Evolutionary conservation across 345 rosid genomes (phyloP), one percentile per base, ranked within the genome.

Genomic region (Lepidium africanum): DNA sequence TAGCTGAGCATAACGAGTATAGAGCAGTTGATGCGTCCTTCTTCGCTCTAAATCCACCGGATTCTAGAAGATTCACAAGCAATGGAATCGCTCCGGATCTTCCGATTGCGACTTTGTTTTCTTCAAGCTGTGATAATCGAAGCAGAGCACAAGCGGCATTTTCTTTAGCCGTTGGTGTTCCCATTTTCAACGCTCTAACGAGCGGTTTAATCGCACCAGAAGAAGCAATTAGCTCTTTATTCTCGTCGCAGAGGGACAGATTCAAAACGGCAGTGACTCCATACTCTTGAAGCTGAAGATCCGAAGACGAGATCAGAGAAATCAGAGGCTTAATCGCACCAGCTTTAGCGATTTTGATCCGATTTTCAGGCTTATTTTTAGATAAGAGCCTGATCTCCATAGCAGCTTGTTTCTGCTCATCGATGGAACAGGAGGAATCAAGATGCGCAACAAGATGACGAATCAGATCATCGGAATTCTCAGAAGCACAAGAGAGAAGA

Each of bases 71-170:
- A 56, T 32, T 77, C 69, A 91, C 96, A 85, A 72, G 3, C 2
- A 62, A 80, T 6, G 88, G 91, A 72, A 94, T 91, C 35, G 99
- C 96, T 64, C 97, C 96, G 0, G 99, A 87, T 76, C 99, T 83
- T 39, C 99, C 99, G 74, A 94, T 89, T 13, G 86, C 83, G 48
- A 78, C 59, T 64, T 94, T 94, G 85, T 84, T 88, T 33, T 85
- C 91, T 30, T 91, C 96, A 5, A 85, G n/a, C 74, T 94, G 97
- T 0, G 99, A 94, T 5, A 94, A 79, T 2, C 96, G 90, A 47
- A 94, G 86, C 10, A 94, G 77, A 67, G 99, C 96, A 59, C 99
- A 91, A 0, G 99, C 92, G 0, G 97, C 87, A 88, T 94, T 94
- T 75, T 91, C 99, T 66, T 79, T 87, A 4, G 95, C 82, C 50